These are phyloP conservation scores for Lipomyces anomalus DNA, from an alignment of 805 yeast species.

Conservation along the genomic window DNA sequence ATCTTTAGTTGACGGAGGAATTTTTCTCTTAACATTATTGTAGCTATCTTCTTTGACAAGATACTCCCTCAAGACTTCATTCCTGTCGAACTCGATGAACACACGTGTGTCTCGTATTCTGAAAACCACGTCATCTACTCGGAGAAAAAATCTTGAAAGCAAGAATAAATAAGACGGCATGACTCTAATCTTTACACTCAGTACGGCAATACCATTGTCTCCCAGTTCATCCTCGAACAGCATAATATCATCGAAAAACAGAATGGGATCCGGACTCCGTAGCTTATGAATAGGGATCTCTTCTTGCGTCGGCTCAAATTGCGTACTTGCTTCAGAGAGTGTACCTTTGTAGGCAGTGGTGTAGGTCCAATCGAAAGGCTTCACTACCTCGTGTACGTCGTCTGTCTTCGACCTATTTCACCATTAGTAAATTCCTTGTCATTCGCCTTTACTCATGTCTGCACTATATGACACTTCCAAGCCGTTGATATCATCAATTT, in stretches of 20 bases:
- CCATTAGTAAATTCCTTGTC: no score
- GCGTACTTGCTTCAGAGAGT: no score
- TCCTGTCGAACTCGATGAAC: slow-evolving; percentile 66
- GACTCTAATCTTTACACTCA: slow-evolving; percentile 75
- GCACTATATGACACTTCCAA: slow-evolving; percentile 31
- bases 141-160: slow-evolving; percentile 68
- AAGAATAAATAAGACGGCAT: slow-evolving; percentile 77
- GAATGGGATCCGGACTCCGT: slow-evolving; percentile 70
- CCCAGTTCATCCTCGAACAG: slow-evolving; percentile 93
- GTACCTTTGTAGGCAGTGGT: slow-evolving; percentile 70
- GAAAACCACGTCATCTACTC: slow-evolving; percentile 86
- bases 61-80: slow-evolving; percentile 66
- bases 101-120: slow-evolving; percentile 80
- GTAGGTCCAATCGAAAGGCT: slow-evolving; percentile 96
- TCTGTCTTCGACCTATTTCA: slow-evolving; percentile 26
- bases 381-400: slow-evolving; percentile 54
- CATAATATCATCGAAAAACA: slow-evolving; percentile 83
- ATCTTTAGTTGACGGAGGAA: slow-evolving; percentile 52
- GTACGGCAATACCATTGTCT: slow-evolving; percentile 84
- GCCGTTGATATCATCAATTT: slow-evolving; percentile 1
- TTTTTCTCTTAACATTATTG: slow-evolving; percentile 39
- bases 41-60: slow-evolving; percentile 61
- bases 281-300: slow-evolving; percentile 67
- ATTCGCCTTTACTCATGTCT: no score
- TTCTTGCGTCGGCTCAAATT: slow-evolving; percentile 31